phyloP scores from a whole-genome alignment of 148 eudicot genomes.

The Nepenthes mirabilis region DNA sequence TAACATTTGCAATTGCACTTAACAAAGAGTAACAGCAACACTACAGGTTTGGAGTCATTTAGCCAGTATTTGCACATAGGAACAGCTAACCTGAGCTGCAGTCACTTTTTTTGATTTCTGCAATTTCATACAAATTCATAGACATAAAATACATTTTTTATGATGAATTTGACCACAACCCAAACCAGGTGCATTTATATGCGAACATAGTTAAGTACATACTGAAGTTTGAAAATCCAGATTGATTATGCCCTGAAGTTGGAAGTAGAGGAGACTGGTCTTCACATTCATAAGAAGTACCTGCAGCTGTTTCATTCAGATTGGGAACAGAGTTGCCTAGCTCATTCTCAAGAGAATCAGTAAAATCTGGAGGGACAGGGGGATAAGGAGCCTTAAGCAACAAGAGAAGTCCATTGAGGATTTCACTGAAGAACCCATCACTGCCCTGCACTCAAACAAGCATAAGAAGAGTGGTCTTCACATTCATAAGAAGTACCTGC shows the following conservation, averaged over 20 bases:
- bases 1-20: not conserved
- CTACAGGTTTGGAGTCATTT: not conserved
- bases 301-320: conserved; percentile 24
- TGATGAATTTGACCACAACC: conserved; percentile 5
- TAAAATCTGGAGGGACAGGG: conserved; percentile 51
- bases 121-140: conserved; percentile 11
- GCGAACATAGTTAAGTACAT: conserved; percentile 19
- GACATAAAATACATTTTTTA: conserved; percentile 3
- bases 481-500: conserved; percentile 23
- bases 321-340: conserved; percentile 15
- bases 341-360: conserved; percentile 23
- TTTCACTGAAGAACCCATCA: conserved; percentile 92
- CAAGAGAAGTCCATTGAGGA: conserved; percentile 70
- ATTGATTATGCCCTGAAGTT: conserved; percentile 25
- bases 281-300: conserved; percentile 28
- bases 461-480: conserved; percentile 39
- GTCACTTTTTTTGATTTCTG: conserved; percentile 27
- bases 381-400: conserved; percentile 70
- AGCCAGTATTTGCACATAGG: not conserved
- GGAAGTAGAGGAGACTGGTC: conserved; percentile 50
- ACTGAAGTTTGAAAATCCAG: conserved; percentile 31
- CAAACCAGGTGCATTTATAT: not conserved
- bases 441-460: conserved; percentile 56
- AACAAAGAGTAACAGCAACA: not conserved
- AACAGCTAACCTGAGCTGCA: conserved; percentile 29